Evolutionary conservation across 306 rosid genomes (phyloP).

Genomic region (Cucurbita maxima): DNA sequence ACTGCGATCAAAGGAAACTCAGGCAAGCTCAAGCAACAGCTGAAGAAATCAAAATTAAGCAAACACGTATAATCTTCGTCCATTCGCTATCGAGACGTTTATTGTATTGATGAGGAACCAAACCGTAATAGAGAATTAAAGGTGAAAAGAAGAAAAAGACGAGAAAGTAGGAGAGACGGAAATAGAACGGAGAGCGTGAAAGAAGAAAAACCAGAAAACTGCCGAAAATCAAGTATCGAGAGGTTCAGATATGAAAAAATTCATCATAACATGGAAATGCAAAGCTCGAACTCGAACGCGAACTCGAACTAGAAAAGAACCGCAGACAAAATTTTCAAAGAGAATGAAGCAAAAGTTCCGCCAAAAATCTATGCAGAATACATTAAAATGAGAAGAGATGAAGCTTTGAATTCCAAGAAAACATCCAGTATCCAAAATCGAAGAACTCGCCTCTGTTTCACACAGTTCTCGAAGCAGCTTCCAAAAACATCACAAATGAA

Average conservation of each 20-base stretch:
- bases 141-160: not conserved
- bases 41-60: slow-evolving; percentile 18
- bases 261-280: not conserved
- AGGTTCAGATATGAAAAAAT: not conserved
- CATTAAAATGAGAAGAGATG: not conserved
- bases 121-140: not conserved
- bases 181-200: not conserved
- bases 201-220: not conserved
- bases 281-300: not conserved
- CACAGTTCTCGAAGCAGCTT: not conserved
- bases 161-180: not conserved
- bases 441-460: not conserved
- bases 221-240: not conserved
- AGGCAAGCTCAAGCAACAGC: slow-evolving; percentile 29
- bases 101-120: not conserved
- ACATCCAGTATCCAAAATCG: not conserved
- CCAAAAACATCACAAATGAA: not conserved
- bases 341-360: not conserved
- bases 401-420: not conserved
- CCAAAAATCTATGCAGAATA: not conserved
- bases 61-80: not conserved
- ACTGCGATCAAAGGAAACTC: slow-evolving; percentile 39
- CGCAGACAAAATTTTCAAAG: not conserved
- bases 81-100: not conserved
- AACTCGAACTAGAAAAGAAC: not conserved